These are phyloP conservation scores for Helicocarpus griseus DNA, from an alignment of 2,329 filamentous ascomycete genomes.

Conservation along the genomic window DNA sequence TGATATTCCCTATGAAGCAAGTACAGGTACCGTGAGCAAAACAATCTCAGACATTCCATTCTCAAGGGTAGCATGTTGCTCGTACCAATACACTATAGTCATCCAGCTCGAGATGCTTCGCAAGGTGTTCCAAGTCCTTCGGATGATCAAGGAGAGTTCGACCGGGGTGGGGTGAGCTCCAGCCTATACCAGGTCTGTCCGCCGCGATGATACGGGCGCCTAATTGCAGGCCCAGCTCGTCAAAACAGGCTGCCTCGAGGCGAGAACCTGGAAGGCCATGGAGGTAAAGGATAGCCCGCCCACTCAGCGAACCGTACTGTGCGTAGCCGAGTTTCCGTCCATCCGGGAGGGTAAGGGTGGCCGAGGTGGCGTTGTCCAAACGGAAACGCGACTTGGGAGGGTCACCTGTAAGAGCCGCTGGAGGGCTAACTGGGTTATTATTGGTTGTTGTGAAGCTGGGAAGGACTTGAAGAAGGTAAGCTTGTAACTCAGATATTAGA, in stretches of 20 bases:
- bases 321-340: constrained; percentile 31
- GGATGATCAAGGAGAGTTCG: constrained; percentile 34
- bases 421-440: background rate
- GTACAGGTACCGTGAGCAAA: background rate
- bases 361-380: constrained; percentile 18
- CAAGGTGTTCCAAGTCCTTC: constrained; percentile 33
- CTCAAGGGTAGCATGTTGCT: background rate
- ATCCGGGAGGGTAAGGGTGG: constrained; percentile 23
- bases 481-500: background rate
- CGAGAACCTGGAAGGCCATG: constrained; percentile 37
- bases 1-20: constrained; percentile 30
- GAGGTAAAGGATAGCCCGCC: constrained; percentile 30
- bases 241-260: constrained; percentile 29
- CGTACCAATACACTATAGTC: constrained; percentile 34
- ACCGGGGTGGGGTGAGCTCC: constrained; percentile 28
- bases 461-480: background rate
- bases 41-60: background rate
- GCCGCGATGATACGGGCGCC: constrained; percentile 31
- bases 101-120: constrained; percentile 30
- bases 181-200: constrained; percentile 37
- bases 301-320: constrained; percentile 28
- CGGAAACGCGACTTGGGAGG: constrained; percentile 8
- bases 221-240: constrained; percentile 24
- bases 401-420: background rate
- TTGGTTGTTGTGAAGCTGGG: background rate